Evolutionary conservation across 306 rosid genomes (phyloP).

Genomic region (Dryas octopetala): DNA sequence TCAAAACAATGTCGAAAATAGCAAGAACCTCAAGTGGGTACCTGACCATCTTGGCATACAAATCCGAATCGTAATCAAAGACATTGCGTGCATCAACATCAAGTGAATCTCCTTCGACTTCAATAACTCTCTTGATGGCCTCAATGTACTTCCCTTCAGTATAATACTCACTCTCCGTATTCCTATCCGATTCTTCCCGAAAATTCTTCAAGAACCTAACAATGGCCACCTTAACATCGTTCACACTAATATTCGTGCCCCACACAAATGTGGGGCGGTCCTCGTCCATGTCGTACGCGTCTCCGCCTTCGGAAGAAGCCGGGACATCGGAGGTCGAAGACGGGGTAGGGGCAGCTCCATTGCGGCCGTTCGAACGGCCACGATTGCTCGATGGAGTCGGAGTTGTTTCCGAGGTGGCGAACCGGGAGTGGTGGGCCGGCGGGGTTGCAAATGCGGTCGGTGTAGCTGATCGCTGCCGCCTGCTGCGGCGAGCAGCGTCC

Average conservation of each 20-base stretch:
- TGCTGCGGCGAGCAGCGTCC: slow-evolving; percentile 36
- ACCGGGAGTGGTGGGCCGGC: slow-evolving; percentile 54
- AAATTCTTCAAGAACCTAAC: slow-evolving; percentile 74
- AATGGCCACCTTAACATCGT: slow-evolving; percentile 84
- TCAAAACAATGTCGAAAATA: slow-evolving; percentile 87
- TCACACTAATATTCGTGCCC: slow-evolving; percentile 96
- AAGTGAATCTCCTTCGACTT: slow-evolving; percentile 71
- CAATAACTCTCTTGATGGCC: slow-evolving; percentile 62
- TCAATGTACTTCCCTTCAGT: slow-evolving; percentile 80
- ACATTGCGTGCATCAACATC: slow-evolving; percentile 82
- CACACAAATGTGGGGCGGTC: slow-evolving; percentile 82
- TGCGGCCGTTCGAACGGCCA: slow-evolving; percentile 26
- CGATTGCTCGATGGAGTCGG: slow-evolving; percentile 58
- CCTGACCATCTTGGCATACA: slow-evolving; percentile 89
- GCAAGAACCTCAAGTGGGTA: slow-evolving; percentile 97
- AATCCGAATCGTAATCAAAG: slow-evolving; percentile 82
- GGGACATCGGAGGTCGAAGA: slow-evolving; percentile 71
- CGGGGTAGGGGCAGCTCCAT: slow-evolving; percentile 52
- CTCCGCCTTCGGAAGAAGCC: slow-evolving; percentile 79
- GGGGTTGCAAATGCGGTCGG: slow-evolving; percentile 62
- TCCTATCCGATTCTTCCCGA: slow-evolving; percentile 47
- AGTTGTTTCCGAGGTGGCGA: slow-evolving; percentile 63
- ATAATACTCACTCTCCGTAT: slow-evolving; percentile 49
- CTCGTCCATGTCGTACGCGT: slow-evolving; percentile 70
- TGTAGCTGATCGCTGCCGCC: slow-evolving; percentile 56